Evolutionary conservation across 73 alveolate genomes (phyloP).

Genomic region (Durusdinium trenchii): DNA sequence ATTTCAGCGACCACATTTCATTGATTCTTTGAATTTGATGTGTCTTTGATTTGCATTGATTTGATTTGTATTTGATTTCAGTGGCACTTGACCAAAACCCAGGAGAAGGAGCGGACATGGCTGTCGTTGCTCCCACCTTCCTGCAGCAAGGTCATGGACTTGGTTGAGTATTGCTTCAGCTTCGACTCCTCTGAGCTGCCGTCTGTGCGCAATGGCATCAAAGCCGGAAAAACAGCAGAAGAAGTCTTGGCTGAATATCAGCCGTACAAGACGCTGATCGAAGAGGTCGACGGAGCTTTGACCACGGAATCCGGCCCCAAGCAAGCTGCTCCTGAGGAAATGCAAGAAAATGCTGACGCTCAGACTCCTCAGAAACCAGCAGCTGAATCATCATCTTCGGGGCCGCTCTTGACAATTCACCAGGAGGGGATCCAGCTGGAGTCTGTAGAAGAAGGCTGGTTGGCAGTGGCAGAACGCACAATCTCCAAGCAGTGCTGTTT

Average conservation of each 20-base stretch:
- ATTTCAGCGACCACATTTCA: no score
- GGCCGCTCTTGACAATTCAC: background rate
- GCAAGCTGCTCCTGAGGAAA: background rate
- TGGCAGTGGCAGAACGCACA: background rate
- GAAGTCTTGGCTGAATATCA: conserved; percentile 10
- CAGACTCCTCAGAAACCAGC: background rate
- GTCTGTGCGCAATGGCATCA: background rate
- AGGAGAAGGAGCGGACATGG: conserved; percentile 12
- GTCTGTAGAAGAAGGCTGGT: background rate
- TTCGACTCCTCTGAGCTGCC: background rate
- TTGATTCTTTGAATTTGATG: no score
- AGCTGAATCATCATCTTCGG: background rate
- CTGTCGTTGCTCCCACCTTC: background rate
- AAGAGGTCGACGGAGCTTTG: background rate
- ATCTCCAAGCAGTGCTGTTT: background rate
- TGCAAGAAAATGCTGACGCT: background rate
- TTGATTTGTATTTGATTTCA: background rate
- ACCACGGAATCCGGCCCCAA: background rate
- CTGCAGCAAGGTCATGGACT: background rate
- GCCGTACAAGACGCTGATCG: background rate
- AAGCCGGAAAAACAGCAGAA: conserved; percentile 4
- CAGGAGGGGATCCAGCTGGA: background rate
- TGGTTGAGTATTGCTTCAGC: background rate
- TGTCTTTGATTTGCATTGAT: no score
- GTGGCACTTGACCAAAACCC: background rate